A percentile compares a stretch with the other conserved stretches of the same genome.
Evolutionary conservation across 495 filamentous ascomycete species (phyloP).

Genomic region (Daldinia decipiens): DNA sequence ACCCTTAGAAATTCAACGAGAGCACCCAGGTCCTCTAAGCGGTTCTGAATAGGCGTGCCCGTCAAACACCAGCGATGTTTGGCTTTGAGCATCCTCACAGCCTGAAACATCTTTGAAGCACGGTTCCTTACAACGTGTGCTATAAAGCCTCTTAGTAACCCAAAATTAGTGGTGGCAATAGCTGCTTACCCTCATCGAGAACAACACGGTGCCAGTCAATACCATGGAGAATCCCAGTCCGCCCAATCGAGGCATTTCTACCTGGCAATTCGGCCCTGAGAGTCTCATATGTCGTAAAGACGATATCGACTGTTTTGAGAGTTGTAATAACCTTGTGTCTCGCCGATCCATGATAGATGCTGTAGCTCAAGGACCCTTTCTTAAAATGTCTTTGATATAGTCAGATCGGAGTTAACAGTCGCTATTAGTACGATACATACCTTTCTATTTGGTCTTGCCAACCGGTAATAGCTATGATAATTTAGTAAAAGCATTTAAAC

Average conservation of each 20-base stretch:
- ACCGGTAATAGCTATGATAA: conserved; percentile 32
- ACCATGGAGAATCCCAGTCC: conserved; percentile 32
- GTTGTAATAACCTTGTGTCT: conserved; percentile 25
- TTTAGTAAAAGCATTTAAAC: neutral
- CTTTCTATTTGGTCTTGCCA: conserved; percentile 47
- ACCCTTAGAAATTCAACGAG: conserved; percentile 59
- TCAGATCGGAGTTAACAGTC: neutral
- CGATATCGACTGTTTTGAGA: conserved; percentile 48
- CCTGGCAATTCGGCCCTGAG: conserved; percentile 42
- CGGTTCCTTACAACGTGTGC: conserved; percentile 50
- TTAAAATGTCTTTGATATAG: conserved; percentile 37
- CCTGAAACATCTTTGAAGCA: conserved; percentile 45
- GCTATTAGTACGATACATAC: conserved; percentile 15
- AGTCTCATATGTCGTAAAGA: conserved; percentile 58
- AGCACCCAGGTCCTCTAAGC: conserved; percentile 59
- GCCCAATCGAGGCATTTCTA: neutral
- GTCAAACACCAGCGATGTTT: conserved; percentile 59
- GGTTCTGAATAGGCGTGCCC: conserved; percentile 63
- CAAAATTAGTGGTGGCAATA: neutral
- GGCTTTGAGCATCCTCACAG: conserved; percentile 47
- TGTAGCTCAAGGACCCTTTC: conserved; percentile 38
- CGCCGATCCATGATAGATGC: conserved; percentile 52
- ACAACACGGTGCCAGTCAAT: conserved; percentile 57
- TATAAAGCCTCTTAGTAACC: conserved; percentile 17
- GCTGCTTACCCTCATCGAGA: conserved; percentile 56